A percentile compares a stretch with the other conserved stretches of the same genome.
These are phyloP conservation scores for Fraxinus sp. DNA, from an alignment of 305 asterid genomes.

Conservation along the genomic window DNA sequence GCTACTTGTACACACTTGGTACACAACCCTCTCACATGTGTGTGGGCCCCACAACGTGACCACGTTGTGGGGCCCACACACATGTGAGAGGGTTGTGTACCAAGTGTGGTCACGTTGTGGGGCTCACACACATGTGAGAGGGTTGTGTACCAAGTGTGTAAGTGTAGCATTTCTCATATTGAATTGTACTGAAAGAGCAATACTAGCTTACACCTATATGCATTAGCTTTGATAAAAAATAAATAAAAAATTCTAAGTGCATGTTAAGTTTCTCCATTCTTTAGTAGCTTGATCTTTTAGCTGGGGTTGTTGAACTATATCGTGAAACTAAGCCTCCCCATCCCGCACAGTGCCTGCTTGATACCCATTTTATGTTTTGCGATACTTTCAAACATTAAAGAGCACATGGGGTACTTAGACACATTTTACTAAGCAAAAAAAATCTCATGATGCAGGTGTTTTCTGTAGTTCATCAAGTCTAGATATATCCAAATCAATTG, in stretches of 20 bases:
- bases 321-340: background rate
- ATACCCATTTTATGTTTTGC: background rate
- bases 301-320: background rate
- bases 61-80: too few species aligned
- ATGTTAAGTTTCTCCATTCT: background rate
- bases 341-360: background rate
- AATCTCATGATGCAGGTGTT: background rate
- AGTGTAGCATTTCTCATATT: too few species aligned
- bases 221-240: background rate
- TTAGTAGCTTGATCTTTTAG: background rate
- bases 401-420: background rate
- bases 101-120: too few species aligned
- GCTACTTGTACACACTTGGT: too few species aligned
- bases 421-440: background rate
- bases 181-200: background rate
- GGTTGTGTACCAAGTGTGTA: too few species aligned
- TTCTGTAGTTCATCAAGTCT: background rate
- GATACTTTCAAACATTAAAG: background rate
- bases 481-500: background rate
- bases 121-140: too few species aligned
- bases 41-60: too few species aligned
- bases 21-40: too few species aligned
- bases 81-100: too few species aligned
- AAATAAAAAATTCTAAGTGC: background rate
- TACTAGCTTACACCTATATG: background rate